Evolutionary conservation across 345 rosid species (phyloP).

Genomic region (Sonneratia caseolaris): DNA sequence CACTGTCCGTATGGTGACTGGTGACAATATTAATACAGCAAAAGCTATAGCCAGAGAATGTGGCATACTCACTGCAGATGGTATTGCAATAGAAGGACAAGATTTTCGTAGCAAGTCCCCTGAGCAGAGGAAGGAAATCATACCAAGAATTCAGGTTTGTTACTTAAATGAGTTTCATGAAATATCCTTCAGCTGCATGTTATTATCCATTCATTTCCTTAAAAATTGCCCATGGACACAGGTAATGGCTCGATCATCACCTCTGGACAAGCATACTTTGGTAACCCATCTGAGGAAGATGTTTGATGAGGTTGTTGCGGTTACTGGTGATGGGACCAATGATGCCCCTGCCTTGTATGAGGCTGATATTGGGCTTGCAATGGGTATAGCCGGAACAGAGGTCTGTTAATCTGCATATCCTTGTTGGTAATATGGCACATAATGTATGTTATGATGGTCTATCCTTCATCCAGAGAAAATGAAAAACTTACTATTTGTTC

Average conservation of each 20-base stretch:
- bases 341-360: conserved; percentile 96
- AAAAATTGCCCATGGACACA: conserved; percentile 16
- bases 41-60: conserved; percentile 96
- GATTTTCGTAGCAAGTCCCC: conserved; percentile 43
- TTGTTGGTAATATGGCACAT: not conserved
- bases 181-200: not conserved
- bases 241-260: conserved; percentile 94
- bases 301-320: conserved; percentile 73
- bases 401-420: conserved; percentile 25
- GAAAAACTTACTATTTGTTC: too few relatives aligned
- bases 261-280: conserved; percentile 77
- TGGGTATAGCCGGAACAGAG: conserved; percentile 99
- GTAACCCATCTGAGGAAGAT: conserved; percentile 58
- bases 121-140: conserved; percentile 36
- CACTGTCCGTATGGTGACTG: conserved; percentile 94
- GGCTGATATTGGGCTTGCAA: conserved; percentile 92
- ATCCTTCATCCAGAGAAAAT: too few relatives aligned
- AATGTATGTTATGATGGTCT: too few relatives aligned
- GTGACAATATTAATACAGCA: conserved; percentile 91
- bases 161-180: not conserved
- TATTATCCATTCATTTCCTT: conserved; percentile 9
- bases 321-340: conserved; percentile 97
- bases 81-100: conserved; percentile 58
- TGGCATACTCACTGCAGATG: conserved; percentile 76
- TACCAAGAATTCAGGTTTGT: conserved; percentile 72